Conservation (phyloP, 139 green algal genomes). For the Coelastrella sp. region DNA sequence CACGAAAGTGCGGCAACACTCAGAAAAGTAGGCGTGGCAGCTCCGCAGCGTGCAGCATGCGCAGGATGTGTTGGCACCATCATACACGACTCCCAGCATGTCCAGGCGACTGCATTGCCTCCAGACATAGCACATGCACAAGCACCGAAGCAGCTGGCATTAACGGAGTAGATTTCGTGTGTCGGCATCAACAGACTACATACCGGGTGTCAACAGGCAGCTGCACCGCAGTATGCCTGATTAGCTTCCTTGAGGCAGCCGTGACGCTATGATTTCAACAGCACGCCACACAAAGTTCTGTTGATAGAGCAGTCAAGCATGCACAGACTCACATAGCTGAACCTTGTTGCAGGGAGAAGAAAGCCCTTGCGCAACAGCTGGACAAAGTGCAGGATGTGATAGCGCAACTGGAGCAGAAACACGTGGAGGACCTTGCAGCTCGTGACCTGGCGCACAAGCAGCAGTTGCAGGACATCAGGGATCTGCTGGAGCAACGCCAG, state of each 20-base stretch:
- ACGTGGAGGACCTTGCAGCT: conserved; percentile 31
- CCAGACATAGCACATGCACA: no score
- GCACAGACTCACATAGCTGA: background rate
- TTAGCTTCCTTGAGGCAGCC: no score
- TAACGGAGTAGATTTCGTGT: no score
- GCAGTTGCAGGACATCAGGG: conserved; percentile 9
- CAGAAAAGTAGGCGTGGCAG: conserved; percentile 40
- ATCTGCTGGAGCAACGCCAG: conserved; percentile 5
- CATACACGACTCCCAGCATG: no score
- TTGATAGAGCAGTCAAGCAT: no score
- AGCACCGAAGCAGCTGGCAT: no score
- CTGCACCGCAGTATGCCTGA: no score
- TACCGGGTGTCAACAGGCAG: no score
- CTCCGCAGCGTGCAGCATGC: background rate
- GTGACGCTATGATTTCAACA: no score
- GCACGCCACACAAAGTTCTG: no score
- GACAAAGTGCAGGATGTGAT: conserved; percentile 40
- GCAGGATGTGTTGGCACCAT: background rate
- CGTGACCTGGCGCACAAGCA: background rate
- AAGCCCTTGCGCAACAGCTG: conserved; percentile 20
- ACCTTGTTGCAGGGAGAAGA: conserved; percentile 44
- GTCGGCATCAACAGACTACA: no score
- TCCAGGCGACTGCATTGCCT: no score
- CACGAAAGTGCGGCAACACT: conserved; percentile 47
- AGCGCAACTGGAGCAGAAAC: background rate